Evolutionary conservation across 257 asterid genomes (phyloP), one percentile per base, ranked within the genome.

Genomic region (Petrea volubilis): DNA sequence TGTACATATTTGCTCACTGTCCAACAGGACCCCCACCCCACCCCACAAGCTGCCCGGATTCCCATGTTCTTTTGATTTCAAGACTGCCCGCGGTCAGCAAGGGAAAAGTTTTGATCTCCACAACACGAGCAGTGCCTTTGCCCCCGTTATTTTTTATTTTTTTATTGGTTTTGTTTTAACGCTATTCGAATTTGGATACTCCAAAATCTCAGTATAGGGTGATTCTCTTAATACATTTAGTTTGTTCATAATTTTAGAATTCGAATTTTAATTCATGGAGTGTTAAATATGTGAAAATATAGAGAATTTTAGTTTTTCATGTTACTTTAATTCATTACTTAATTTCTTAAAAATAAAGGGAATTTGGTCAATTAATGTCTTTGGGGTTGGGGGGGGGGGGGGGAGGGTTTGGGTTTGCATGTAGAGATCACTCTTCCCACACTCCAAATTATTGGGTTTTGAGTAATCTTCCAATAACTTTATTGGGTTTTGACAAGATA

Each of bases 1-100:
- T 53, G 64, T 44, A 55, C 46, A 76, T 52, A n/a, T 28, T 68
- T 31, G 52, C 44, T 70, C 72, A 65, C 50, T 15, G 64, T 67
- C 33, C 47, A 60, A 55, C 67, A 55, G 64, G 47, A 3, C 74
- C 63, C 75, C 64, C 43, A 38, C 38, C 7, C 10, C 56, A 55
- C 43, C 6, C 38, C 7, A 5, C 56, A 55, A 14, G 9, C 81
- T 79, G 77, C 86, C 86, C 84, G 75, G 67, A 15, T 46, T 41
- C 57, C 49, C 44, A 34, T 64, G 46, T 51, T 62, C 49, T 53
- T 52, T 70, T 71, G 29, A 44, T 38, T 68, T 68, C 68, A 51
- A 64, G 60, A 53, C 74, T 82, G 83, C 82, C 85, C 86, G 68
- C 73, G 82, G 85, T 67, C 87, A 81, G 78, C 80, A 68, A 68